phyloP scores from a whole-genome alignment of 1,284 basidiomycete species.

The Puccinia coronata region DNA sequence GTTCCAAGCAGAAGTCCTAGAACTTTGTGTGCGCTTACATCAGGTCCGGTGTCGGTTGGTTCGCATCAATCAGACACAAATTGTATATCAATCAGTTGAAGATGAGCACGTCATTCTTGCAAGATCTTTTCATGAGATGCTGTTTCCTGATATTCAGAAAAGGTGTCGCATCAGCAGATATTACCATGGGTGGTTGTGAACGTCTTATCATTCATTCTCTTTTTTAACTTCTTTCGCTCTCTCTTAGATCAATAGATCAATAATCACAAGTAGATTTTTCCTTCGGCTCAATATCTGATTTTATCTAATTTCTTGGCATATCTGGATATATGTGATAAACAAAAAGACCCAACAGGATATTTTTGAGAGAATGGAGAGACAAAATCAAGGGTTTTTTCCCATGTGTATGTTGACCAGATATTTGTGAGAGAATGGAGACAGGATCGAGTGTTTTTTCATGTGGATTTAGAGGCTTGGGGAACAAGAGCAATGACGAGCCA shows the following conservation, averaged over 20 bases:
- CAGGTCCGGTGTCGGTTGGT: background rate
- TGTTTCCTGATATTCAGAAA: background rate
- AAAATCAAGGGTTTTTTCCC: no score
- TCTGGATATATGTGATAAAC: no score
- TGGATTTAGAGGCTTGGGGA: no score
- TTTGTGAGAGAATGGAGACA: no score
- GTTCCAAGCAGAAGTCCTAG: background rate
- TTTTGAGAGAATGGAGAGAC: no score
- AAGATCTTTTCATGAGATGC: background rate
- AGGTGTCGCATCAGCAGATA: background rate
- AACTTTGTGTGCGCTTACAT: background rate
- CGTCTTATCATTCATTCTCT: background rate
- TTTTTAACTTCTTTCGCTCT: background rate
- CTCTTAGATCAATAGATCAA: background rate
- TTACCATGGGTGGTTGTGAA: background rate
- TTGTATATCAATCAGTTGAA: background rate
- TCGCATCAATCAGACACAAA: conserved; percentile 2
- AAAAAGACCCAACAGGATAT: no score
- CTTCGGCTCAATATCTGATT: no score
- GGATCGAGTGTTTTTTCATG: no score
- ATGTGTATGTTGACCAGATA: no score
- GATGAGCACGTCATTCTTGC: background rate
- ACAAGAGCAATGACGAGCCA: no score
- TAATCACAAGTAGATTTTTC: background rate
- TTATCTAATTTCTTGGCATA: no score